A percentile compares a stretch with the other conserved stretches of the same genome.
Evolutionary conservation across 331 rosid genomes (phyloP).

Genomic region (Spiraea crenata): DNA sequence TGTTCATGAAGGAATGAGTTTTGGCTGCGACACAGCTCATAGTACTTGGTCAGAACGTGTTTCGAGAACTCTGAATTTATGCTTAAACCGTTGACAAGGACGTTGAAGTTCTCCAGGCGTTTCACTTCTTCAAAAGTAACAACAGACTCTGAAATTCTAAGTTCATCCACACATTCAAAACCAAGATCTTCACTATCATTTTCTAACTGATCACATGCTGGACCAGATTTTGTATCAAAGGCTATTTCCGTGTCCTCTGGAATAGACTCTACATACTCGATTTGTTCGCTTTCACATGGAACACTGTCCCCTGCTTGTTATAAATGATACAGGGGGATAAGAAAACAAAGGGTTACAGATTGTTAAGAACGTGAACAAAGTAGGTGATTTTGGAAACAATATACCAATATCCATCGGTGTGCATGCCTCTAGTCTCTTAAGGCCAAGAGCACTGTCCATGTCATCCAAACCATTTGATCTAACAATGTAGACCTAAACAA

Average conservation of each 20-base stretch:
- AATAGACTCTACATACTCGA: conserved; percentile 8
- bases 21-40: conserved; percentile 53
- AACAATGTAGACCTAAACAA: conserved; percentile 52
- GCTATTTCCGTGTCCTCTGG: conserved; percentile 6
- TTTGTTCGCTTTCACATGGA: conserved; percentile 16
- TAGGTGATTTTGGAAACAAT: conserved; percentile 17
- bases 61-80: conserved; percentile 45
- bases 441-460: conserved; percentile 48
- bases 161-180: conserved; percentile 34
- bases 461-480: conserved; percentile 40
- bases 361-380: no score
- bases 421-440: conserved; percentile 31
- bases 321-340: no score
- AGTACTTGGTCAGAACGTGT: conserved; percentile 39
- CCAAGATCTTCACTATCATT: conserved; percentile 25
- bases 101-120: conserved; percentile 34
- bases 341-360: no score
- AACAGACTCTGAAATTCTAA: conserved; percentile 36
- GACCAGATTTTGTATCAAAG: neutral
- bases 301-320: neutral
- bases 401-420: conserved; percentile 23
- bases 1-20: conserved; percentile 49
- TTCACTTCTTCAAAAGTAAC: conserved; percentile 37
- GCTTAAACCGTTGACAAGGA: conserved; percentile 40
- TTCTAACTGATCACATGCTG: conserved; percentile 23